Percentiles rank a stretch among this genome's conserved stretches.
Evolutionary conservation across 129 eudicot genomes (phyloP).

Genomic region (Pseudognaphalium luteoalbum): DNA sequence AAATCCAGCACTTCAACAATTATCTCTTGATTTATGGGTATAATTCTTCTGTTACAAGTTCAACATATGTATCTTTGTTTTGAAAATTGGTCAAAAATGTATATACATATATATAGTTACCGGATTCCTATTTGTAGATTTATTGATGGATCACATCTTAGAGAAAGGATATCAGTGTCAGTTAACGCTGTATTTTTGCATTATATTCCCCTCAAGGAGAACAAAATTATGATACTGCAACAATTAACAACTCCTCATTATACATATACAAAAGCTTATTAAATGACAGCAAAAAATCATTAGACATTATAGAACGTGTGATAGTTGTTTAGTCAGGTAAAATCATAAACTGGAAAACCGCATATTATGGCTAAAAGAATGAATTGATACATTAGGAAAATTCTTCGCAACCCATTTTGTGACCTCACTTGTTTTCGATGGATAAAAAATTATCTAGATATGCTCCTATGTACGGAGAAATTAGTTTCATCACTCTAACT

Average conservation of each 20-base stretch:
- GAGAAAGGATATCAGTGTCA: too few species aligned
- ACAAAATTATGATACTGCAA: background rate
- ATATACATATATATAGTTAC: too few species aligned
- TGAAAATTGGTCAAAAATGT: too few species aligned
- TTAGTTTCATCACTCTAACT: conserved; percentile 44
- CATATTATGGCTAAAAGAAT: conserved; percentile 14
- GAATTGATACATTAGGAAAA: conserved; percentile 11
- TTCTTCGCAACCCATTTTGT: background rate
- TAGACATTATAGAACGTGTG: background rate
- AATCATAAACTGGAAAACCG: conserved; percentile 10
- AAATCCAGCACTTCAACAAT: too few species aligned
- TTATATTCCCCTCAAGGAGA: conserved; percentile 3
- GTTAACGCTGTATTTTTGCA: too few species aligned
- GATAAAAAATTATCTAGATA: background rate
- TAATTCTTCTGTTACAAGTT: too few species aligned
- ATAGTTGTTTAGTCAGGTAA: background rate
- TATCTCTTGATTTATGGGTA: too few species aligned
- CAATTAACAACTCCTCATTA: background rate
- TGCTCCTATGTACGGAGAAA: background rate
- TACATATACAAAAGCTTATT: background rate
- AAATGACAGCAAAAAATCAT: background rate
- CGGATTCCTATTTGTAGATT: too few species aligned
- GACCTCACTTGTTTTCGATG: background rate
- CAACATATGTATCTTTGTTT: too few species aligned
- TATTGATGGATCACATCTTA: too few species aligned